Evolutionary conservation across 83 land plant genomes (phyloP).

Genomic region (Isoetes engelmannii): DNA sequence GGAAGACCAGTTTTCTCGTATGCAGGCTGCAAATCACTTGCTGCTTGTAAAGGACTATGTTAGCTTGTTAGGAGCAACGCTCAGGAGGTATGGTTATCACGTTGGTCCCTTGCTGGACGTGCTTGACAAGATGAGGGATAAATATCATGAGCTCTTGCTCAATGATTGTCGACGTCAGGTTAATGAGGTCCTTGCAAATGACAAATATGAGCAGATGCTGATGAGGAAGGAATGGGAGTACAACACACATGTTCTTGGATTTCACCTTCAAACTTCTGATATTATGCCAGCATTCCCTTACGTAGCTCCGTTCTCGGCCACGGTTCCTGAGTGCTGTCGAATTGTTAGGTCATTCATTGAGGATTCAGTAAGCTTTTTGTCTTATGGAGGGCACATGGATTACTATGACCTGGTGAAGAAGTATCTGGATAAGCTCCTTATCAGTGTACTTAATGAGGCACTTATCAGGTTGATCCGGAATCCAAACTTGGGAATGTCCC

Average conservation of each 20-base stretch:
- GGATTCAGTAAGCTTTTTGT: slow-evolving; percentile 76
- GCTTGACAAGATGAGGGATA: slow-evolving; percentile 70
- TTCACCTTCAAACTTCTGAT: slow-evolving; percentile 69
- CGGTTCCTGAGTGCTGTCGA: slow-evolving; percentile 83
- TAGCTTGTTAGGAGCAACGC: slow-evolving; percentile 78
- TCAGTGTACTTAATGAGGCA: slow-evolving; percentile 70
- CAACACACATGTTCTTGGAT: slow-evolving; percentile 54
- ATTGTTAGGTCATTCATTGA: slow-evolving; percentile 75
- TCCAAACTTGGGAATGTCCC: slow-evolving; percentile 55
- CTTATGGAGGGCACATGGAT: slow-evolving; percentile 63
- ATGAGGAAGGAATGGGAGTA: slow-evolving; percentile 88
- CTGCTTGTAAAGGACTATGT: slow-evolving; percentile 89
- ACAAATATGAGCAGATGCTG: slow-evolving; percentile 80
- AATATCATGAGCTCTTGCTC: slow-evolving; percentile 84
- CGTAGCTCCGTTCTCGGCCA: slow-evolving; percentile 86
- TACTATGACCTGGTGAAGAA: slow-evolving; percentile 66
- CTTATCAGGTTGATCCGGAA: slow-evolving; percentile 47
- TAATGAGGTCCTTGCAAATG: slow-evolving; percentile 56
- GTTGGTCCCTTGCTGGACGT: slow-evolving; percentile 63
- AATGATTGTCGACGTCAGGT: slow-evolving; percentile 65
- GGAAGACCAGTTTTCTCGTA: slow-evolving; percentile 67
- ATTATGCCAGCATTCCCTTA: slow-evolving; percentile 90
- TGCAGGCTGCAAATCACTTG: slow-evolving; percentile 72
- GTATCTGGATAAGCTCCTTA: slow-evolving; percentile 75
- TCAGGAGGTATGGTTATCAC: slow-evolving; percentile 69